Percentiles rank a stretch among this genome's conserved stretches.
phyloP scores from a whole-genome alignment of 2,329 filamentous ascomycete species.

The Endothia cerciana region DNA sequence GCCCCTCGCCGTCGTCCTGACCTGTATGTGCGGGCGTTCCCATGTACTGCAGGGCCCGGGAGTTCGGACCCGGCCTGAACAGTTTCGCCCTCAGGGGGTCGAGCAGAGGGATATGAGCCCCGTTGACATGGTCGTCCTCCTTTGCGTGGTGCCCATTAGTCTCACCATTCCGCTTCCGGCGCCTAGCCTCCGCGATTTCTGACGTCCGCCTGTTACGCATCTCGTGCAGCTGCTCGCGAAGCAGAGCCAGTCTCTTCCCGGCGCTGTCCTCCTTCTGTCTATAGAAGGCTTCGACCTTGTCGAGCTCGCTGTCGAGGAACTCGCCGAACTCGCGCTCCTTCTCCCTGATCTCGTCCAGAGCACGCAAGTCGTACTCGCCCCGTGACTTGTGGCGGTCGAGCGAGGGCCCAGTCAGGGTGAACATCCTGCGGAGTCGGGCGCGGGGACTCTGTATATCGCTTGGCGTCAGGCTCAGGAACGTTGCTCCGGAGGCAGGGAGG shows the following conservation, averaged over 20 bases:
- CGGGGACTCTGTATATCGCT: constrained; percentile 35
- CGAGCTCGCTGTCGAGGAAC: constrained; percentile 81
- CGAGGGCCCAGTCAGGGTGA: constrained; percentile 41
- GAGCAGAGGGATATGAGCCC: constrained; percentile 45
- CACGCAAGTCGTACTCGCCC: constrained; percentile 48
- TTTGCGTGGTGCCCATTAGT: constrained; percentile 30
- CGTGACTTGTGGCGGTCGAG: constrained; percentile 41
- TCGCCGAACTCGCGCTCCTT: constrained; percentile 83
- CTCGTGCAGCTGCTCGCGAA: constrained; percentile 86
- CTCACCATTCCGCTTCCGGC: constrained; percentile 39
- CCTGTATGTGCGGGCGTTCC: constrained; percentile 49
- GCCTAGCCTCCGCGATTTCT: constrained; percentile 61
- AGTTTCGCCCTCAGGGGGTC: constrained; percentile 58
- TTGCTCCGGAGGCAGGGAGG: constrained; percentile 12
- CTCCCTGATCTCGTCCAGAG: constrained; percentile 61
- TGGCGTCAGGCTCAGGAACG: constrained; percentile 32
- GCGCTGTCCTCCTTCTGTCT: constrained; percentile 85
- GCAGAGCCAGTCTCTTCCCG: constrained; percentile 66
- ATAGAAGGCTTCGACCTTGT: constrained; percentile 94
- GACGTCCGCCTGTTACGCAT: constrained; percentile 84
- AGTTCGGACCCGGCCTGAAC: constrained; percentile 62
- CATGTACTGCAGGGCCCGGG: constrained; percentile 62
- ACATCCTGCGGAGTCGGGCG: constrained; percentile 44
- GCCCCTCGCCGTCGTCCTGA: constrained; percentile 38
- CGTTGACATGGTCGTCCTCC: constrained; percentile 33